Evolutionary conservation across 2,329 filamentous ascomycete species (phyloP), one percentile per base, ranked within the genome.

Genomic region (Aspergillus felis): DNA sequence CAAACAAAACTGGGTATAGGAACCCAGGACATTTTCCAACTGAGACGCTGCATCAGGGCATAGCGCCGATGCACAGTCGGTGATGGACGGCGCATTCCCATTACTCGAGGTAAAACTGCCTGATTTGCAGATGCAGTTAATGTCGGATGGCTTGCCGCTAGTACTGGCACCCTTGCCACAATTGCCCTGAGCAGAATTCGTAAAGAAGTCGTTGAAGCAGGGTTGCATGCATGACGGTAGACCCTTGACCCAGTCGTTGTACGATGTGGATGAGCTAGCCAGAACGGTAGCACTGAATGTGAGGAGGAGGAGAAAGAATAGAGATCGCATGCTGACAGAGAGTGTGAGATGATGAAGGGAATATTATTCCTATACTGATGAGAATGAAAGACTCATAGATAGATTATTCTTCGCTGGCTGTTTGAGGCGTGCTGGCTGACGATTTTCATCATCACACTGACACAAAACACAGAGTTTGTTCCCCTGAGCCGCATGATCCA

Each of bases 181-280:
- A 7, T 27, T 47, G 2, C 0, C 5, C 14, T 47, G 10, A 7
- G 44, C 44, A 24, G 27, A 7, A 14, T 27, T 14, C 3, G 22
- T 14, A 14, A 47, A 47, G 22, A 24, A 47, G 22, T 17, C 12
- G 44, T 27, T 47, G 44, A 47, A 47, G 44, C 44, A 47, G 10
- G 44, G 22, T 7, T 24, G 44, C 24, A 47, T 47, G 44, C 44
- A 47, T 24, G 44, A 47, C 10, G 44, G 22, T 14, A 47, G 44
- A 14, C 22, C 14, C 12, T 25, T 8, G 4, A 22, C 74, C 87
- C 4, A 76, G 87, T 50, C 85, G 84, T 47, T 47, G 44, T 47
- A 47, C 12, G 32, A 63, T 28, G 3, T 22, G 41, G 20, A 20
- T 24, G 41, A 66, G 66, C 51, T 17, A 24, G 44, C 44, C 44